Evolutionary conservation across 768 basidiomycete species (phyloP), one percentile per base, ranked within the genome.

Genomic region (Tulasnella sp.): DNA sequence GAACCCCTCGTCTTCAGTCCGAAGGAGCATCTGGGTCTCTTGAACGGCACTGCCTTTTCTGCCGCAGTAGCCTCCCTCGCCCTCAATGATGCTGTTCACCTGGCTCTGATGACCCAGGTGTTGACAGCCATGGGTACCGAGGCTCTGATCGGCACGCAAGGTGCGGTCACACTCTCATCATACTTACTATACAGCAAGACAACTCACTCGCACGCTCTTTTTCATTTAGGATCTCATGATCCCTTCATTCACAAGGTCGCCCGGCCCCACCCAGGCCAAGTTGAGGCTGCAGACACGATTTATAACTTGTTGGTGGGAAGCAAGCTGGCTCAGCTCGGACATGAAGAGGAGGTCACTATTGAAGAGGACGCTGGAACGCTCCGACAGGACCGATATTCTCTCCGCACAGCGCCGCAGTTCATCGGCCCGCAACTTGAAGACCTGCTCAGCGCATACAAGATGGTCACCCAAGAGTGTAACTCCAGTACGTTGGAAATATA

Each of bases 341-440:
- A 79, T n/a, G 86, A 89, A 62, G 75, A 80, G 58, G 89, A 92
- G 65, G 78, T 84, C 38, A 79, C 75, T 27, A 82, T 90, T 48
- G 76, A 79, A 45, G 77, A 87, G 51, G 90, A 92, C 50, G 76
- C 76, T 25, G 87, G 87, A 22, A 70, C 77, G 45, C 78, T 92
- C 24, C 78, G 85, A 46, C 90, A 92, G 70, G 90, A 92, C 67
- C 80, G 90, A 58, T 60, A 68, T 66, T 74, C 83, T 12, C 73
- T 87, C 31, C 78, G 86, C 49, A 88, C 86, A 0, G 76, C 86
- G 0, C 82, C 87, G 2, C 89, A 92, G 70, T 92, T 87, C 73
- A 73, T 92, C 49, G 90, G 90, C 10, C 90, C 90, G 10, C 86
- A 89, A 66, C 74, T 91, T 25, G 87, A 90, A 68, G 87, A 90